Evolutionary conservation across 805 yeast species (phyloP).

Genomic region (Candida ovalis): DNA sequence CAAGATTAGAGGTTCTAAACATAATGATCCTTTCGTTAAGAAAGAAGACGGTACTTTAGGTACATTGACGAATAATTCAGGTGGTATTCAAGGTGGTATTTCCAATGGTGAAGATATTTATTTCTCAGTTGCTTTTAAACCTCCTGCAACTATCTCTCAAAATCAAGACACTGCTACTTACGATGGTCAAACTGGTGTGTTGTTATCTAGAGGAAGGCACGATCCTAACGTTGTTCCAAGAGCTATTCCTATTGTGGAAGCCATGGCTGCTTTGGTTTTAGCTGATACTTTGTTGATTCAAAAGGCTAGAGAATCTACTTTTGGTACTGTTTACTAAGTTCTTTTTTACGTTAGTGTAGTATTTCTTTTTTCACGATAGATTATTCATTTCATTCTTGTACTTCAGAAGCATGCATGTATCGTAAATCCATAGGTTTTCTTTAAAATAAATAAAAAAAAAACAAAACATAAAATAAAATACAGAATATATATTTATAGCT

Average conservation of each 20-base stretch:
- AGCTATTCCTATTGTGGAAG: slow-evolving; percentile 97
- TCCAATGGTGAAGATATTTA: slow-evolving; percentile 93
- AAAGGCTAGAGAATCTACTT: slow-evolving; percentile 70
- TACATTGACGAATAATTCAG: slow-evolving; percentile 88
- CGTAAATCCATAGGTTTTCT: too few relatives aligned
- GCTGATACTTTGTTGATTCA: slow-evolving; percentile 85
- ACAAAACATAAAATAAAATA: too few relatives aligned
- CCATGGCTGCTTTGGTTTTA: slow-evolving; percentile 94
- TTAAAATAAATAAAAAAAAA: too few relatives aligned
- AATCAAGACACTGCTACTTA: slow-evolving; percentile 86
- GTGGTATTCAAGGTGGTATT: slow-evolving; percentile 98
- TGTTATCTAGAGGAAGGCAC: slow-evolving; percentile 97
- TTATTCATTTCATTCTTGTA: neutral
- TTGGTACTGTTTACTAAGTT: slow-evolving; percentile 27
- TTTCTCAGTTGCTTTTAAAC: slow-evolving; percentile 94
- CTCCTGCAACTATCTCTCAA: slow-evolving; percentile 96
- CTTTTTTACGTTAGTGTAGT: neutral
- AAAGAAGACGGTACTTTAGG: slow-evolving; percentile 56
- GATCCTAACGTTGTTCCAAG: slow-evolving; percentile 98
- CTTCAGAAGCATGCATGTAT: too few relatives aligned
- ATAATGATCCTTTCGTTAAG: slow-evolving; percentile 83
- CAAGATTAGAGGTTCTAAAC: slow-evolving; percentile 84
- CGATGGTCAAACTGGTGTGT: slow-evolving; percentile 80
- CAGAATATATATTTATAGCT: too few relatives aligned
- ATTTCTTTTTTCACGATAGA: neutral